Percentiles rank a stretch among this genome's conserved stretches.
These are phyloP conservation scores for Glutinoglossum americanum DNA, from an alignment of 495 filamentous ascomycete genomes.

Conservation along the genomic window DNA sequence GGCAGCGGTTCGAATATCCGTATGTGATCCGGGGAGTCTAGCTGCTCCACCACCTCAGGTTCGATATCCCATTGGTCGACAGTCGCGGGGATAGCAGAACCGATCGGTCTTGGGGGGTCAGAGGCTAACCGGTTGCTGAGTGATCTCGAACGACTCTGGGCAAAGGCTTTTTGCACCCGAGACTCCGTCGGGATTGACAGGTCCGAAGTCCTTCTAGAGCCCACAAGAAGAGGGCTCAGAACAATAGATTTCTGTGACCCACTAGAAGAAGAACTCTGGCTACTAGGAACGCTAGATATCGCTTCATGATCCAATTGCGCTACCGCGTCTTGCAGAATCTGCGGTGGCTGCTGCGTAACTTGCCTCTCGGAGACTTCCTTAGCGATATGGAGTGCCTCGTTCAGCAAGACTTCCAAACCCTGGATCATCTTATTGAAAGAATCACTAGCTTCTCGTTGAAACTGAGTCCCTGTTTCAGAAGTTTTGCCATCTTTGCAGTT, in stretches of 20 bases:
- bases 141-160: neutral
- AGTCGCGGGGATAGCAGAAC: neutral
- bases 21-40: neutral
- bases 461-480: neutral
- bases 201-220: neutral
- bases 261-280: neutral
- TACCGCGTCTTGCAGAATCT: neutral
- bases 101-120: neutral
- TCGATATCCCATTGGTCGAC: neutral
- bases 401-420: constrained; percentile 1
- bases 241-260: neutral
- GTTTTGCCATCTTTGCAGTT: neutral
- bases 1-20: neutral
- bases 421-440: constrained; percentile 1
- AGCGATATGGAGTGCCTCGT: constrained; percentile 1
- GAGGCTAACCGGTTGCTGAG: neutral
- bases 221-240: neutral
- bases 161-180: neutral
- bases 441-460: neutral
- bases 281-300: neutral
- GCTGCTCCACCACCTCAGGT: neutral
- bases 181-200: neutral
- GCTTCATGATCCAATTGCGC: neutral
- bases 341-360: neutral
- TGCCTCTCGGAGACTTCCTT: constrained; percentile 1